A percentile compares a stretch with the other conserved stretches of the same genome.
These are phyloP conservation scores for Flaveria linearis DNA, from an alignment of 129 eudicot species.

Conservation along the genomic window DNA sequence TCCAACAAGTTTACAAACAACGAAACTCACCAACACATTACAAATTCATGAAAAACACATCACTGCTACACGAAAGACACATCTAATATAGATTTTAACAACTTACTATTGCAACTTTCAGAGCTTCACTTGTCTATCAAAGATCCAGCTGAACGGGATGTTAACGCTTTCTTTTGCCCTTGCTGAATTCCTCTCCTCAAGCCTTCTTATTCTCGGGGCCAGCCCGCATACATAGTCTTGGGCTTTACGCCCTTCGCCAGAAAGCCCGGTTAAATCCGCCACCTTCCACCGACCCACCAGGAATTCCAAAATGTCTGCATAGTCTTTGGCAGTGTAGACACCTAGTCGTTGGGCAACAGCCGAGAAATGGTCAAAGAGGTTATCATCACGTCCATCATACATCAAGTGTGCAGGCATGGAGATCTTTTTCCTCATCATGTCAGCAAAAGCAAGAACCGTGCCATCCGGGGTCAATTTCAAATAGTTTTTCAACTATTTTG, in stretches of 20 bases:
- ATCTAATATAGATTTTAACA: constrained; percentile 31
- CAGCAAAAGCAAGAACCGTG: constrained; percentile 75
- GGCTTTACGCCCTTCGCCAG: constrained; percentile 76
- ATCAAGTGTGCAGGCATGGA: constrained; percentile 95
- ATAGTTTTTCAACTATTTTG: constrained; percentile 84
- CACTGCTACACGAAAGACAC: constrained; percentile 25
- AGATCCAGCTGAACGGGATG: constrained; percentile 75
- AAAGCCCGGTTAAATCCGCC: constrained; percentile 60
- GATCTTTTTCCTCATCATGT: constrained; percentile 95
- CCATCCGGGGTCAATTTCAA: constrained; percentile 91
- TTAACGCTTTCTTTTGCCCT: constrained; percentile 61
- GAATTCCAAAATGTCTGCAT: constrained; percentile 85
- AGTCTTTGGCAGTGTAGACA: constrained; percentile 85
- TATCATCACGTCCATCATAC: constrained; percentile 82
- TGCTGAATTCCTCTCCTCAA: constrained; percentile 81
- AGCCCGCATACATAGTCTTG: constrained; percentile 86
- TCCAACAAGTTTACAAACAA: constrained; percentile 35
- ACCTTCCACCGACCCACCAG: constrained; percentile 86
- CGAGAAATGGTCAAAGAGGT: constrained; percentile 79
- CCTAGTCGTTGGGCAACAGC: constrained; percentile 89
- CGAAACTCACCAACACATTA: constrained; percentile 23
- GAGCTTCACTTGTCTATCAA: constrained; percentile 70
- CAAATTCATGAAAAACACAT: constrained; percentile 29
- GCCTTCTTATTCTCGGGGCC: constrained; percentile 70
- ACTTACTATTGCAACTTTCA: constrained; percentile 29